These are phyloP conservation scores for Auricularia cornea DNA, from an alignment of 768 basidiomycete species.

Conservation along the genomic window DNA sequence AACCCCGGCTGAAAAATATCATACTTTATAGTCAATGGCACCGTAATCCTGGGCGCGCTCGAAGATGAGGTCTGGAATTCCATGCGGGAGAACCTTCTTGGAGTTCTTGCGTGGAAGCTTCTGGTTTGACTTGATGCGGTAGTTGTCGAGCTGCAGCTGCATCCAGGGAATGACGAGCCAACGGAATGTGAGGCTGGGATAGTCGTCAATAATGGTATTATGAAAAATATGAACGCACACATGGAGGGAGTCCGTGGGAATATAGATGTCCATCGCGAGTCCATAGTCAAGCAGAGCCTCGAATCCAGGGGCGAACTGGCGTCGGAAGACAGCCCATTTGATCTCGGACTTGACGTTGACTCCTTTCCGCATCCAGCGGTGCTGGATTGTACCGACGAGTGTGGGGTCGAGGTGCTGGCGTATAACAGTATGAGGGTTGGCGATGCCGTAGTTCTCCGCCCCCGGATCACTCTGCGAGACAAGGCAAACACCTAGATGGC, in stretches of 20 bases:
- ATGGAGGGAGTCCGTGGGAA: background rate
- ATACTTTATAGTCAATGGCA: slow-evolving; percentile 28
- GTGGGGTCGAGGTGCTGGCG: slow-evolving; percentile 33
- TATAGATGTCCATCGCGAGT: slow-evolving; percentile 12
- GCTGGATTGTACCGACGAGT: slow-evolving; percentile 33
- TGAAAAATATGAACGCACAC: background rate
- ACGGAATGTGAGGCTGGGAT: slow-evolving; percentile 29
- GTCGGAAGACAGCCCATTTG: slow-evolving; percentile 22
- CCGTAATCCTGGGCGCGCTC: slow-evolving; percentile 21
- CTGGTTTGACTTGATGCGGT: slow-evolving; percentile 14
- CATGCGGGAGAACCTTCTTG: slow-evolving; percentile 33
- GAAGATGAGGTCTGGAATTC: slow-evolving; percentile 28
- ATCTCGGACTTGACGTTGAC: slow-evolving; percentile 38
- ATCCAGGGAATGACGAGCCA: slow-evolving; percentile 36
- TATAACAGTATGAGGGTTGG: slow-evolving; percentile 34
- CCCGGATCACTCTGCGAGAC: slow-evolving; percentile 38
- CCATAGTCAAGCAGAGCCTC: slow-evolving; percentile 28
- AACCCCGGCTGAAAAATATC: too few relatives aligned
- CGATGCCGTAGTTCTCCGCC: slow-evolving; percentile 35
- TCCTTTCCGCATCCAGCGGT: slow-evolving; percentile 7
- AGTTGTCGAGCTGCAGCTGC: slow-evolving; percentile 31
- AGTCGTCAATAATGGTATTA: background rate
- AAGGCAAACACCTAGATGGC: slow-evolving; percentile 22
- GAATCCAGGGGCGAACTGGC: slow-evolving; percentile 26
- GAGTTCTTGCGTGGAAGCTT: slow-evolving; percentile 17